These are phyloP conservation scores for Xylaria hypoxylon DNA, from an alignment of 2,329 filamentous ascomycete species.

Conservation along the genomic window DNA sequence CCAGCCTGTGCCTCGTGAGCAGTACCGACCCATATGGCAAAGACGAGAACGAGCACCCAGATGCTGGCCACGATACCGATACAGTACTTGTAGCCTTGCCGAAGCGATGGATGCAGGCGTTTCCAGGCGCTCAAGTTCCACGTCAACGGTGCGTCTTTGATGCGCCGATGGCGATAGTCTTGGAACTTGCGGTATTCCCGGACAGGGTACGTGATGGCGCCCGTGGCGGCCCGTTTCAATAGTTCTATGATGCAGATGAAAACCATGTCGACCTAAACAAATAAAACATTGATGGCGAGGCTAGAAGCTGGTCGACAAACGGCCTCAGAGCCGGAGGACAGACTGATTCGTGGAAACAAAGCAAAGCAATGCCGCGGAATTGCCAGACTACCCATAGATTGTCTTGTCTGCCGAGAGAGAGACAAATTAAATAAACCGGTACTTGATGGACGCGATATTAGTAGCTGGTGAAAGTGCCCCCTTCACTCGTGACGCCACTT, in stretches of 20 bases:
- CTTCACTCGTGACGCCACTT: background rate
- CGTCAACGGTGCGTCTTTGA: background rate
- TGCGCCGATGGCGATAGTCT: slow-evolving; percentile 3
- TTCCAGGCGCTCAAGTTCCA: slow-evolving; percentile 5
- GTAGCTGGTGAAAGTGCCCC: background rate
- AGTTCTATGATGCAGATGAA: background rate
- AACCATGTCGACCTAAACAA: background rate
- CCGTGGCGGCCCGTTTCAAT: background rate
- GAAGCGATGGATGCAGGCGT: slow-evolving; percentile 16
- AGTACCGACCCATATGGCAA: slow-evolving; percentile 6
- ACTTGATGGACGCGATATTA: background rate
- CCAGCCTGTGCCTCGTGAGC: slow-evolving; percentile 10
- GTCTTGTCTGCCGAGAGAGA: background rate
- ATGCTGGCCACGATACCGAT: slow-evolving; percentile 2
- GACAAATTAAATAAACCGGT: background rate
- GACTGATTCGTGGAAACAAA: background rate
- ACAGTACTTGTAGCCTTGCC: slow-evolving; percentile 14
- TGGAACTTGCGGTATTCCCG: slow-evolving; percentile 2
- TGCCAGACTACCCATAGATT: background rate
- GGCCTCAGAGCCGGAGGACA: background rate
- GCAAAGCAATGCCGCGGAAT: background rate
- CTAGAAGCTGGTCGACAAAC: background rate
- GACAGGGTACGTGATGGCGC: slow-evolving; percentile 1
- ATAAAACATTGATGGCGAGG: background rate
- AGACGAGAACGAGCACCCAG: slow-evolving; percentile 9